A percentile compares a stretch with the other conserved stretches of the same genome.
phyloP scores from a whole-genome alignment of 2,329 filamentous ascomycete genomes.

The Botrytis medusae region DNA sequence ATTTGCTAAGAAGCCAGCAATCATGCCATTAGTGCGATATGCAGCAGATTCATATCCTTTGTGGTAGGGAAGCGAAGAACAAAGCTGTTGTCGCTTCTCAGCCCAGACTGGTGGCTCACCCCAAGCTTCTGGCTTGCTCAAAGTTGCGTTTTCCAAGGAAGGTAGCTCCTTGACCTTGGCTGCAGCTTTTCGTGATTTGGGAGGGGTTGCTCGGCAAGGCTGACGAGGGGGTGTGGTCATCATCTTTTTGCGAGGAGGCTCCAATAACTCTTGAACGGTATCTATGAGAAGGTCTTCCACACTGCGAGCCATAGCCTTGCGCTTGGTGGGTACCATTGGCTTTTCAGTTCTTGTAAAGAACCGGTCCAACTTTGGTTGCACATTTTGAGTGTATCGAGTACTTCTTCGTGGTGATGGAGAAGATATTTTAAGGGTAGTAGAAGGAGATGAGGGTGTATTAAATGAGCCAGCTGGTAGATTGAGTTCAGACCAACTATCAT shows the following conservation, averaged over 20 bases:
- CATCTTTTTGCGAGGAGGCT: background rate
- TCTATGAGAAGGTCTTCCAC: background rate
- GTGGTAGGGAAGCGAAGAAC: conserved; percentile 64
- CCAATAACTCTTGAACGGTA: background rate
- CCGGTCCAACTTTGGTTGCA: background rate
- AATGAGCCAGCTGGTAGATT: background rate
- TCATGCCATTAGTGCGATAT: conserved; percentile 52
- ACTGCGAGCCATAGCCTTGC: background rate
- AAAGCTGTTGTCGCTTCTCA: conserved; percentile 57
- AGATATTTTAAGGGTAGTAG: background rate
- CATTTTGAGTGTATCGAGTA: background rate
- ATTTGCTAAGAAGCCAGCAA: conserved; percentile 60
- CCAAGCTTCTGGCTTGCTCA: conserved; percentile 31
- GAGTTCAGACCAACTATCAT: background rate
- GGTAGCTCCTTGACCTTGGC: background rate
- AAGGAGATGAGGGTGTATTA: background rate
- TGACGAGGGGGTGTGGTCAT: background rate
- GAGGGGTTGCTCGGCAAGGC: background rate
- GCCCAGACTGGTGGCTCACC: conserved; percentile 56
- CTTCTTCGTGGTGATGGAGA: background rate
- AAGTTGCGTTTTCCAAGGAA: conserved; percentile 6
- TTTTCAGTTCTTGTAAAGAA: background rate
- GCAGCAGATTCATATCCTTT: conserved; percentile 59
- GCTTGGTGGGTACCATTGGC: background rate
- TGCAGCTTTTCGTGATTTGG: background rate